Base-by-base conservation (phyloP, 2,329 filamentous ascomycete species). In the Hymenotorrendiella dingleyae region DNA sequence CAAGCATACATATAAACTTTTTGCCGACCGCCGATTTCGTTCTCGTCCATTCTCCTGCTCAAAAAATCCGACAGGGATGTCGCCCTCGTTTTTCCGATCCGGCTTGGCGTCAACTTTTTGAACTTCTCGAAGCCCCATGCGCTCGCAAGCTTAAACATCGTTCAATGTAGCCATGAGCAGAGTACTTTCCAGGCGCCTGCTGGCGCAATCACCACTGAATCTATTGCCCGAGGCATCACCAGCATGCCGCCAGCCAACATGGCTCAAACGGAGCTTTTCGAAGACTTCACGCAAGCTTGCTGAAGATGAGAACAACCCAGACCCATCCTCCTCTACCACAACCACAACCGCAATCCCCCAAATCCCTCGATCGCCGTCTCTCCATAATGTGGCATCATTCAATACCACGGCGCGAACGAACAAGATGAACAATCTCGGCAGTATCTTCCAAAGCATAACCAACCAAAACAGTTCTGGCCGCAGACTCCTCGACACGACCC, bases 91-190 rank as follows among this genome's bases (percentile, higher is more conserved):
- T 41, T 29, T 49, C 48, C 54, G 43, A 26, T 21, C 46, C 36
- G 45, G 33, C 44, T 51, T 50, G 49, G 50, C 49, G 46, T 50
- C 37, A 55, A 51, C 53, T 54, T 58, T 55, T 53, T 51, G 34
- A 43, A 35, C 19, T 26, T 33, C 26, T 40, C 30, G 39, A 45
- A 35, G 26, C 41, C 42, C 10, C 12, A 11, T 42, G 28, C 28
- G 27, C 9, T 4, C 16, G 19, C 12, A 8, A 32, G 37, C 35
- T 28, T 30, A 10, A 20, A 23, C 43, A 36, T 33, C 16, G 22
- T 45, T 32, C 26, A 44, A n/a, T 20, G 36, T 47, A 50, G 43
- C 45, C 36, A 62, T 62, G 59, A 62, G 58, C 45, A 52, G 53
- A 40, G 53, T 43, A 43, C 42, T 51, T 41, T 38, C 55, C 23